Percentiles rank a stretch among this genome's conserved stretches.
Conservation (phyloP, 225 moss, liverwort and hornwort species). For the Polytrichum commune region DNA sequence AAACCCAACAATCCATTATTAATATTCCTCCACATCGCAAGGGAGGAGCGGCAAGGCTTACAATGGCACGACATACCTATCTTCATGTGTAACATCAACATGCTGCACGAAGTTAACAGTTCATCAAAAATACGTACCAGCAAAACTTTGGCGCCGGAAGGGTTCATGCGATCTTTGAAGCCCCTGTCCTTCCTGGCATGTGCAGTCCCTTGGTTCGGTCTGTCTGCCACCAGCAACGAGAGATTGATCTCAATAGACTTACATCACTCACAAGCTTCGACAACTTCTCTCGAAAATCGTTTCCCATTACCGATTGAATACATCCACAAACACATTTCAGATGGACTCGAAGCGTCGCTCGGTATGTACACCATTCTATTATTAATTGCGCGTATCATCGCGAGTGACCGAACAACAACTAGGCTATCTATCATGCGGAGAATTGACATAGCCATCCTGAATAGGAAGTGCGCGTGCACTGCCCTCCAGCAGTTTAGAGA, state of each 20-base stretch:
- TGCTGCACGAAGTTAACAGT: neutral
- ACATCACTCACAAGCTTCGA: neutral
- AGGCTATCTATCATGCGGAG: too few relatives aligned
- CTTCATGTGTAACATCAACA: too few relatives aligned
- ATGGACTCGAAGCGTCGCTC: neutral
- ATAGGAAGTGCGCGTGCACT: too few relatives aligned
- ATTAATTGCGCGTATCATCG: neutral
- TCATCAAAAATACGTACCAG: slow-evolving; percentile 25
- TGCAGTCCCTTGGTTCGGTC: slow-evolving; percentile 24
- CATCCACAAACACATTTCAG: neutral
- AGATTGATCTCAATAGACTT: neutral
- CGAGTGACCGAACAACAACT: too few relatives aligned
- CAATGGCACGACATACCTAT: too few relatives aligned
- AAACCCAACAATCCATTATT: neutral
- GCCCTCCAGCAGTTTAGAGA: too few relatives aligned
- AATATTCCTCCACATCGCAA: neutral
- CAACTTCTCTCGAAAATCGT: too few relatives aligned
- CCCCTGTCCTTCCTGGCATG: slow-evolving; percentile 28
- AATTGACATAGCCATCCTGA: too few relatives aligned
- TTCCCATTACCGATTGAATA: neutral
- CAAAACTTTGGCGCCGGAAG: slow-evolving; percentile 43
- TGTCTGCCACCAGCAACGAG: slow-evolving; percentile 24
- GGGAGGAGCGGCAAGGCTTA: neutral
- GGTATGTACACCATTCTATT: neutral
- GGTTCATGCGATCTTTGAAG: slow-evolving; percentile 53